These are phyloP conservation scores for Kluyveromyces siamensis DNA, from an alignment of 805 yeast species.

Conservation along the genomic window DNA sequence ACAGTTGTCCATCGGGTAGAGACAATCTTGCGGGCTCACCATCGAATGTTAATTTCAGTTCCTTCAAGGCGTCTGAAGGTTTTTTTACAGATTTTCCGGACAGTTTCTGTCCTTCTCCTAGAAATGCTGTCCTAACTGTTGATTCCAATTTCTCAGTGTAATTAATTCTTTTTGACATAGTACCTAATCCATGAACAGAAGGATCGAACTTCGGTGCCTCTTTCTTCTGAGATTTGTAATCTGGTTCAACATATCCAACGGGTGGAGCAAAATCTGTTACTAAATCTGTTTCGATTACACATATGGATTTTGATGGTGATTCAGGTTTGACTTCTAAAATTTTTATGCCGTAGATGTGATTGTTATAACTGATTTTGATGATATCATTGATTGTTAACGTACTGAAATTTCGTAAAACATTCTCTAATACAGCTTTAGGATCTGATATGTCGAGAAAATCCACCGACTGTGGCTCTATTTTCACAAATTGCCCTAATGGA, in stretches of 20 bases:
- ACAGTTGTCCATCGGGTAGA: constrained; percentile 78
- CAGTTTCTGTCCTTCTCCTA: constrained; percentile 61
- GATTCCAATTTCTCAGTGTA: constrained; percentile 50
- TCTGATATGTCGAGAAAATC: constrained; percentile 90
- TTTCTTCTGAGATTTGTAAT: constrained; percentile 35
- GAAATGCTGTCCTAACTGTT: constrained; percentile 33
- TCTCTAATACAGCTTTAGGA: constrained; percentile 94
- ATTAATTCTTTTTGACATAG: constrained; percentile 61
- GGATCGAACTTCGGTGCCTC: constrained; percentile 23
- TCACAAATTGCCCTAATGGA: constrained; percentile 81
- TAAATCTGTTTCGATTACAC: constrained; percentile 94
- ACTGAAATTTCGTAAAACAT: constrained; percentile 81
- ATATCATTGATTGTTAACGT: constrained; percentile 79
- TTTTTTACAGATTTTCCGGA: constrained; percentile 45
- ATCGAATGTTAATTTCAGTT: constrained; percentile 40
- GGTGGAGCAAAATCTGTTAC: constrained; percentile 99
- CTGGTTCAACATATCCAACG: constrained; percentile 94
- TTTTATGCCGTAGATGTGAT: constrained; percentile 65
- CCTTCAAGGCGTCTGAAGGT: constrained; percentile 17
- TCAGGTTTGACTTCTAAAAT: constrained; percentile 86
- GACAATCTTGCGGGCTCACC: constrained; percentile 65
- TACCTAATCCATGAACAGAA: constrained; percentile 40
- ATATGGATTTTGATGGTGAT: constrained; percentile 53
- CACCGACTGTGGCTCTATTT: constrained; percentile 89
- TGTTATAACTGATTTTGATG: constrained; percentile 78